Percentiles rank a stretch among this genome's conserved stretches.
These are phyloP conservation scores for Vicia faba DNA, from an alignment of 306 rosid genomes.

Conservation along the genomic window DNA sequence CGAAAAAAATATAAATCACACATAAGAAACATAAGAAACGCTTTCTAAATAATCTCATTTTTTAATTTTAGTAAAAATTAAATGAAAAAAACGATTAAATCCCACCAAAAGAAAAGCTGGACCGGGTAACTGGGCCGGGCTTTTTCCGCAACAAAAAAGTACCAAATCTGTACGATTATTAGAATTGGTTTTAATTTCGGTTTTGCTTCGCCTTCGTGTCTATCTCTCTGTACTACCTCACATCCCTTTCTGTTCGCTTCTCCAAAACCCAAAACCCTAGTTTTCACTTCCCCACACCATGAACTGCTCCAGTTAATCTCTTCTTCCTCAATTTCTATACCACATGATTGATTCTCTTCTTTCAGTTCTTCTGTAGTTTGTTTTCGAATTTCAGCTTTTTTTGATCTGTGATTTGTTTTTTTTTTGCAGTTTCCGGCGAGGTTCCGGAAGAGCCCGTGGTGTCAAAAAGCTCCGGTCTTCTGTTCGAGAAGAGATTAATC, in stretches of 20 bases:
- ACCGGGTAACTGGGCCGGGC: constrained; percentile 37
- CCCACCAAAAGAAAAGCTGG: neutral
- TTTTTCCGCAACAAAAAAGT: neutral
- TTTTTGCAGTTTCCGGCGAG: constrained; percentile 88
- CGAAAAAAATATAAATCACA: too few species aligned
- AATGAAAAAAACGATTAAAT: neutral
- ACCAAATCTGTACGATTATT: constrained; percentile 5
- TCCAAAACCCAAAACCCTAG: constrained; percentile 45
- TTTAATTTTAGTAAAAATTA: too few species aligned
- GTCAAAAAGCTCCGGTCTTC: constrained; percentile 74
- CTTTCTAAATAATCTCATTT: too few species aligned
- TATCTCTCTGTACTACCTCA: neutral
- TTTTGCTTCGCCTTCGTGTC: neutral
- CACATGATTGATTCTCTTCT: neutral
- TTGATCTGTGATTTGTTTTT: constrained; percentile 44
- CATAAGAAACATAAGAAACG: too few species aligned
- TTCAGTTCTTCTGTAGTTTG: neutral
- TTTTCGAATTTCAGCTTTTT: neutral
- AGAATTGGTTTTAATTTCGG: neutral
- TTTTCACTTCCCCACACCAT: constrained; percentile 26
- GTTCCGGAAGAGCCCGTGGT: constrained; percentile 99
- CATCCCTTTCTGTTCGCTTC: neutral
- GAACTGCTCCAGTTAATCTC: constrained; percentile 46
- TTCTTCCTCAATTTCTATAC: neutral
- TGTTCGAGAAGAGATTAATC: constrained; percentile 86